These are phyloP conservation scores for Platanus orientalis DNA, from an alignment of 164 flowering plant species.

Conservation along the genomic window DNA sequence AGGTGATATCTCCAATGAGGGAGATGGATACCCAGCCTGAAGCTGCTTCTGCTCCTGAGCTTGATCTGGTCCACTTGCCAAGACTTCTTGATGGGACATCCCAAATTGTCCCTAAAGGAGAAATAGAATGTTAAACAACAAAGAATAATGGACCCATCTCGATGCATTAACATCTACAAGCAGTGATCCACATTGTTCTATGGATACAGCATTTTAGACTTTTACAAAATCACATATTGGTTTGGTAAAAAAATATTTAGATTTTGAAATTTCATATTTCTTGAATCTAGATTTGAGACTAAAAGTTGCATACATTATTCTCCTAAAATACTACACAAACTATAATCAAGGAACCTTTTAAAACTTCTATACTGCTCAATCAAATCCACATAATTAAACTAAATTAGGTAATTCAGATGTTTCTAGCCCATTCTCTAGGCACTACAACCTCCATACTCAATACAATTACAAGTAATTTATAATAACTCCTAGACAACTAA, in stretches of 20 bases:
- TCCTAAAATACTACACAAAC: too few relatives aligned
- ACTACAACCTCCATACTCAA: too few relatives aligned
- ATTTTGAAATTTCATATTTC: not conserved
- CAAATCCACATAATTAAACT: too few relatives aligned
- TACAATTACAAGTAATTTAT: too few relatives aligned
- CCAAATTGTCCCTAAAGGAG: constrained; percentile 31
- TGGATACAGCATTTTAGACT: not conserved
- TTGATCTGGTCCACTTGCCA: constrained; percentile 25
- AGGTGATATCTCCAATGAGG: constrained; percentile 36
- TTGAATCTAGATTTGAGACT: not conserved
- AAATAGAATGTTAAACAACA: not conserved
- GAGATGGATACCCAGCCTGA: constrained; percentile 21
- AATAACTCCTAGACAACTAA: too few relatives aligned
- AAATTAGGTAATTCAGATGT: too few relatives aligned
- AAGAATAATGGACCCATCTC: not conserved
- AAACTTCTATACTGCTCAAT: too few relatives aligned
- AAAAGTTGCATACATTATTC: too few relatives aligned
- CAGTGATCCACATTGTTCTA: not conserved
- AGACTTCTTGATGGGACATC: constrained; percentile 30
- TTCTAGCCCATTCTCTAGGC: too few relatives aligned
- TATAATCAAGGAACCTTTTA: too few relatives aligned
- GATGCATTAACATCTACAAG: constrained; percentile 5
- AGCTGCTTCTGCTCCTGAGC: constrained; percentile 26
- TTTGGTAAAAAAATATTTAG: not conserved
- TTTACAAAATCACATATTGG: not conserved